Conservation (phyloP, 75 land plant species). For the Larix kaempferi region DNA sequence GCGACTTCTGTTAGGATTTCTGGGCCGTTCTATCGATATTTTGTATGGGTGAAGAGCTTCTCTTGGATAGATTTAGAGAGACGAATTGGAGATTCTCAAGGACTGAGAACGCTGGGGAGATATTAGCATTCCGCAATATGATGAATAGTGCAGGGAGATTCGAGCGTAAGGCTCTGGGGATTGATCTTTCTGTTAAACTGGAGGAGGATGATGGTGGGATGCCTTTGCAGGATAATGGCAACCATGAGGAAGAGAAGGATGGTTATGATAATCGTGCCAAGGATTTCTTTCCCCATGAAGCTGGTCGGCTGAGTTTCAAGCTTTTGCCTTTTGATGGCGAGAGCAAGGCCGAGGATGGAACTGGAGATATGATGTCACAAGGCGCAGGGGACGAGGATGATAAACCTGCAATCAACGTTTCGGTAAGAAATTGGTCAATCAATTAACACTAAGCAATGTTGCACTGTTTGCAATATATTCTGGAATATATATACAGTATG, state of each 20-base stretch:
- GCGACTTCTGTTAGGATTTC: neutral
- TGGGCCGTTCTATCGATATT: too few relatives aligned
- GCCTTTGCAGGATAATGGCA: neutral
- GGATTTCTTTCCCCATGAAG: neutral
- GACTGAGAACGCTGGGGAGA: too few relatives aligned
- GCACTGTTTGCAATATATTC: too few relatives aligned
- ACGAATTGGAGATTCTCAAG: neutral
- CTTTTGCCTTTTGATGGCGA: neutral
- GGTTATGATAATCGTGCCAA: neutral
- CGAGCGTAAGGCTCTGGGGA: neutral
- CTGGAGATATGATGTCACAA: neutral
- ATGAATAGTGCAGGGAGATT: neutral
- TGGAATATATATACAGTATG: too few relatives aligned
- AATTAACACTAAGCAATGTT: too few relatives aligned
- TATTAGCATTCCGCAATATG: neutral
- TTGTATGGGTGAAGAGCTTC: constrained; percentile 4
- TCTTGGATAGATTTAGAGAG: neutral
- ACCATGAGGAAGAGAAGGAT: neutral
- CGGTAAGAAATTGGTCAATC: neutral
- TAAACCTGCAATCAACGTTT: neutral
- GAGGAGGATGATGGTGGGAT: neutral
- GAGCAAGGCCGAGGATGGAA: neutral
- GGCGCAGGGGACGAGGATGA: neutral
- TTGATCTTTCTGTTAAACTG: constrained; percentile 6
- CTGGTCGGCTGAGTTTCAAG: constrained; percentile 4